A percentile compares a stretch with the other conserved stretches of the same genome.
Evolutionary conservation across 164 flowering plant species (phyloP).

Genomic region (Dillenia turbinata): DNA sequence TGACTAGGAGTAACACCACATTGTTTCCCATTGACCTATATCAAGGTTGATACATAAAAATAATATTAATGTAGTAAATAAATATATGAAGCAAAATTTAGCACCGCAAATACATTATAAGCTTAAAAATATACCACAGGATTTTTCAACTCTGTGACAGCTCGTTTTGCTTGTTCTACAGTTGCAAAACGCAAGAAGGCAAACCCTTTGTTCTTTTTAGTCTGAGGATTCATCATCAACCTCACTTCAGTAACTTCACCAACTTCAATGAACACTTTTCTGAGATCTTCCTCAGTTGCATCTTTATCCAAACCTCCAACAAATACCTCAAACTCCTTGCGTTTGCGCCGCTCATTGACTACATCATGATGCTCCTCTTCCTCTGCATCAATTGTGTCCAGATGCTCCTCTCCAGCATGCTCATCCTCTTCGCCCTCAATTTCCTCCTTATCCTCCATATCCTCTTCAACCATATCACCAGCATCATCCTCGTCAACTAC

Average conservation of each 20-base stretch:
- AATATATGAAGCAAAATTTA: slow-evolving; percentile 2
- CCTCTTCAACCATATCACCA: slow-evolving; percentile 49
- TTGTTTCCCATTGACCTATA: slow-evolving; percentile 85
- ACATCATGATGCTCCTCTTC: slow-evolving; percentile 82
- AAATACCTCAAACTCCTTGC: slow-evolving; percentile 97
- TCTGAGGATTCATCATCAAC: slow-evolving; percentile 88
- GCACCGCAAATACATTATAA: slow-evolving; percentile 7
- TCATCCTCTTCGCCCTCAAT: slow-evolving; percentile 52
- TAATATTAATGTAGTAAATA: not conserved
- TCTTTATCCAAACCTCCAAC: slow-evolving; percentile 96
- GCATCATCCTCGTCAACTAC: slow-evolving; percentile 54
- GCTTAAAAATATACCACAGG: slow-evolving; percentile 62
- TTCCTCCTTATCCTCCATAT: slow-evolving; percentile 63
- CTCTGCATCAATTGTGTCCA: slow-evolving; percentile 49
- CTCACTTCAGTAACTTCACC: slow-evolving; percentile 88
- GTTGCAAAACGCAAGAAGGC: slow-evolving; percentile 96
- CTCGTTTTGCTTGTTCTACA: slow-evolving; percentile 86
- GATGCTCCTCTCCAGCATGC: slow-evolving; percentile 37
- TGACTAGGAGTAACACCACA: slow-evolving; percentile 97
- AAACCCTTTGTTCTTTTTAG: slow-evolving; percentile 95
- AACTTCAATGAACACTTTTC: slow-evolving; percentile 67
- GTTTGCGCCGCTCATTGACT: slow-evolving; percentile 82
- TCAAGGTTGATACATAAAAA: slow-evolving; percentile 12
- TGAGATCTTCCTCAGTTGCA: slow-evolving; percentile 82
- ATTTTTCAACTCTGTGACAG: slow-evolving; percentile 67